phyloP scores from a whole-genome alignment of 2,329 filamentous ascomycete genomes.

The Amesomyces nigricolor region DNA sequence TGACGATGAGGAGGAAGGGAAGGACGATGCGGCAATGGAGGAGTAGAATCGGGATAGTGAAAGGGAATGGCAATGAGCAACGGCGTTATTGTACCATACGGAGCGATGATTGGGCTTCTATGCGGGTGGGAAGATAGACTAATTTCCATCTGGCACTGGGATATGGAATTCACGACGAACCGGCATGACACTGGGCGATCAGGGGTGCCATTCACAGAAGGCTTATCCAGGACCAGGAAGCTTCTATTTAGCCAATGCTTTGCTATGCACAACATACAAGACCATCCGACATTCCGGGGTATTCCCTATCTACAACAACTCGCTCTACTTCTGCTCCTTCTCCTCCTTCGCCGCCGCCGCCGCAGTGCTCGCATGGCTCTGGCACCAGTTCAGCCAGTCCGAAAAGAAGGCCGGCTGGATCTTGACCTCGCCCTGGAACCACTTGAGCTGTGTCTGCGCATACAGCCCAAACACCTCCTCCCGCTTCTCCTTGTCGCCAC shows the following conservation, averaged over 20 bases:
- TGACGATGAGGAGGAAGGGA: constrained; percentile 70
- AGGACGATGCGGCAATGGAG: constrained; percentile 82
- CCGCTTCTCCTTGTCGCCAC: constrained; percentile 48
- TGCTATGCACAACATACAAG: background rate
- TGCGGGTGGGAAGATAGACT: constrained; percentile 20
- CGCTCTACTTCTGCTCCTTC: background rate
- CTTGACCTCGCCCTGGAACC: constrained; percentile 53
- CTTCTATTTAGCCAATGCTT: no score
- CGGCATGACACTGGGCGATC: background rate
- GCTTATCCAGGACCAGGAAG: no score
- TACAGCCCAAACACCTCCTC: constrained; percentile 59
- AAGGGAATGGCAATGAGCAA: background rate
- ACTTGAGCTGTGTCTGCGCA: constrained; percentile 52
- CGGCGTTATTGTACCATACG: constrained; percentile 21
- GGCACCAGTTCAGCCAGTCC: constrained; percentile 68
- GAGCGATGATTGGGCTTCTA: constrained; percentile 3
- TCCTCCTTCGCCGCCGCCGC: background rate
- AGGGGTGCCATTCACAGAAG: no score
- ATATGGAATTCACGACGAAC: background rate
- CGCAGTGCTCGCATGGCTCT: constrained; percentile 25
- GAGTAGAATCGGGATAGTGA: constrained; percentile 50
- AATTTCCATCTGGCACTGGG: constrained; percentile 19
- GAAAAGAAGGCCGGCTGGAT: constrained; percentile 62
- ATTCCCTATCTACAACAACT: background rate
- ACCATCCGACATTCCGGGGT: background rate